Evolutionary conservation across 805 yeast genomes (phyloP), one percentile per base, ranked within the genome.

Genomic region (Wickerhamiella alocasiicola): DNA sequence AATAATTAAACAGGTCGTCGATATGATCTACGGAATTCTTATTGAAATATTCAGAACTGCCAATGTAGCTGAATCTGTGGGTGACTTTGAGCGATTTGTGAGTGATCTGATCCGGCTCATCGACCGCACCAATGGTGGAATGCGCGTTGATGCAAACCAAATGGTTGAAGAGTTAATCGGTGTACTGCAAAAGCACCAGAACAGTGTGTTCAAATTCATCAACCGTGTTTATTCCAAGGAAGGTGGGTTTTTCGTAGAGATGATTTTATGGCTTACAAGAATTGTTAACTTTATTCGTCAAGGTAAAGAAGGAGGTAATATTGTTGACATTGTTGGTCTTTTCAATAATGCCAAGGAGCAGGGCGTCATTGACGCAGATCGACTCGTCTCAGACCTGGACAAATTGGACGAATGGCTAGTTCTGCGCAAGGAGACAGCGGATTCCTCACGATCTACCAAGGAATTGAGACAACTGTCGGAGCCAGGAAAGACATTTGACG

Each of bases 171-270:
- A 71, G 31, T 71, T 88, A 29, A 72, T 80, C 55, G 65, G 64
- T 9, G 61, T 88, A 15, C 70, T 84, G 31, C 75, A 76, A 31
- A 71, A 72, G 21, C 94, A 87, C 56, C 81, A 82, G 48, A 75
- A 72, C 43, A 67, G 77, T 9, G 67, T 82, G 36, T 82, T 82
- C 65, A 64, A 64, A 40, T 91, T 88, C 53, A 67, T 88, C 44
- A 88, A 83, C 54, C 76, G 80, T 40, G 72, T 85, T n/a, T 85
- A 87, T 57, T 46, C 68, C n/a, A 74, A 81, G 47, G 97, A 88
- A 54, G 71, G 72, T 24, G 72, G 76, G 4, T 61, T 88, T 4
- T 88, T 88, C 60, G 74, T 76, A 38, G 75, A 76, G 3, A 61
- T 91, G 39, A 68, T 83, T 33, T 58, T 59, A 5, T 88, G 96